A percentile compares a stretch with the other conserved stretches of the same genome.
phyloP scores from a whole-genome alignment of 163 green algal species.

The Trebouxiophyceae sp. region DNA sequence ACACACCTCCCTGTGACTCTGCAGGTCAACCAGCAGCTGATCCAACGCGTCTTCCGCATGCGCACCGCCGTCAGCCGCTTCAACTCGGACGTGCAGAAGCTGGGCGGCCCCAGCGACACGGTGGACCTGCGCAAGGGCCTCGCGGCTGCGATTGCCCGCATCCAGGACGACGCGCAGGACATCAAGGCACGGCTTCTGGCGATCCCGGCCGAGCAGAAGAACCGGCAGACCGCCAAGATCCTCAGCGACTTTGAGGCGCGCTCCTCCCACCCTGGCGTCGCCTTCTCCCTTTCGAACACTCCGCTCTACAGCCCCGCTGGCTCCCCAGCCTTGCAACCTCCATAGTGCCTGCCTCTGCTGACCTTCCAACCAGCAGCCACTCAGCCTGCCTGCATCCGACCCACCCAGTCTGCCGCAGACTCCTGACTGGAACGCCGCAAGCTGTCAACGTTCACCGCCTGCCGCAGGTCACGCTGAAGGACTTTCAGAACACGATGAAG shows the following conservation, averaged over 20 bases:
- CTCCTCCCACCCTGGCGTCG: not conserved
- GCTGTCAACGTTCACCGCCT: no score
- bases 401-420: not conserved
- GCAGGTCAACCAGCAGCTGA: conserved; percentile 14
- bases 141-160: not conserved
- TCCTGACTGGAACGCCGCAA: no score
- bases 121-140: conserved; percentile 23
- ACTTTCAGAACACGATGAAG: conserved; percentile 57
- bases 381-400: not conserved
- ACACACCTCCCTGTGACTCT: no score
- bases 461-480: conserved; percentile 33
- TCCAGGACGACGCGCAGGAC: conserved; percentile 19
- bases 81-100: conserved; percentile 28
- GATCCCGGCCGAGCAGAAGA: conserved; percentile 13
- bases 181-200: conserved; percentile 24
- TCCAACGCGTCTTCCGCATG: conserved; percentile 18
- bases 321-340: not conserved
- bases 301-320: not conserved
- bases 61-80: conserved; percentile 24
- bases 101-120: conserved; percentile 32
- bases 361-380: not conserved
- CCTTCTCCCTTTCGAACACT: not conserved
- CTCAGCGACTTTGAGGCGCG: conserved; percentile 39
- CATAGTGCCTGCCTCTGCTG: not conserved
- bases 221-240: conserved; percentile 31